Percentiles rank a stretch among this genome's conserved stretches.
Evolutionary conservation across 345 rosid species (phyloP).

Genomic region (Euphorbia tirucalli): DNA sequence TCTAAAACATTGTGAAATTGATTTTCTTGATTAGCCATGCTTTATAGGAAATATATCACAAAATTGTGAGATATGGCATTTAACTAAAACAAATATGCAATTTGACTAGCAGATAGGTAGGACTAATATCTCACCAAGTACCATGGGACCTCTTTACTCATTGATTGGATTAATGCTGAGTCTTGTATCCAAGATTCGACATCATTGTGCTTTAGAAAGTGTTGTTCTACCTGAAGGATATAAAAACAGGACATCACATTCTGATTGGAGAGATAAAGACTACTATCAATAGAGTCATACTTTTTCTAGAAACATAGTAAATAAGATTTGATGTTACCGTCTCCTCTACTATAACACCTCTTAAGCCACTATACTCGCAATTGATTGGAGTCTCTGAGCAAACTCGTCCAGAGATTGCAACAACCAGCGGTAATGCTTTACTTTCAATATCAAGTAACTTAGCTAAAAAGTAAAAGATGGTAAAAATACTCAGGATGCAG

Average conservation of each 20-base stretch:
- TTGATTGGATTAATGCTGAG: constrained; percentile 81
- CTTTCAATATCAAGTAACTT: constrained; percentile 72
- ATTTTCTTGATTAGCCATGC: constrained; percentile 2
- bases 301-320: background rate
- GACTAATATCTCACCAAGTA: constrained; percentile 59
- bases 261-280: background rate
- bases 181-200: constrained; percentile 98
- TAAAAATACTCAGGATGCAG: constrained; percentile 8
- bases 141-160: constrained; percentile 99
- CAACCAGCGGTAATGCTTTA: constrained; percentile 66
- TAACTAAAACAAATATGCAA: constrained; percentile 11
- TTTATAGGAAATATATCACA: constrained; percentile 3
- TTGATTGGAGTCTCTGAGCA: constrained; percentile 83
- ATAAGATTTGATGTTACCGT: constrained; percentile 39
- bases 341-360: constrained; percentile 78
- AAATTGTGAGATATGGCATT: constrained; percentile 4
- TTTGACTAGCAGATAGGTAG: background rate
- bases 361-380: constrained; percentile 71
- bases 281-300: too few relatives aligned
- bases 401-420: constrained; percentile 74
- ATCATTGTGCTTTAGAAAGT: constrained; percentile 89
- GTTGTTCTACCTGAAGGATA: constrained; percentile 75
- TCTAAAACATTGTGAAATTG: constrained; percentile 1
- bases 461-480: constrained; percentile 44
- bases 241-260: constrained; percentile 11